Evolutionary conservation across 169 alveolate species (phyloP).

Genomic region (Theileria orientalis): DNA sequence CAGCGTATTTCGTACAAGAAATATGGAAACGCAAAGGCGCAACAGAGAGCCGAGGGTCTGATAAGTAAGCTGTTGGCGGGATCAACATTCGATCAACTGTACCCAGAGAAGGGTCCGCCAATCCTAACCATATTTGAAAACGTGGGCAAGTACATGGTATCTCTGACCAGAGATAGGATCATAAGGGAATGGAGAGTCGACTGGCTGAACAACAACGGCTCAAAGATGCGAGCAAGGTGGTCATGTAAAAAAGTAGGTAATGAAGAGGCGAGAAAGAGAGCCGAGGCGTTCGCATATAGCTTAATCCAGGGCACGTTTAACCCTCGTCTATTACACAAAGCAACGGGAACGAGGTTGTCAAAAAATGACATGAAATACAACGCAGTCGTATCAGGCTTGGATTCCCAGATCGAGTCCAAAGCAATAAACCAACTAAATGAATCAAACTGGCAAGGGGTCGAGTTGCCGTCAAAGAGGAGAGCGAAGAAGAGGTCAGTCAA

Average conservation of each 20-base stretch:
- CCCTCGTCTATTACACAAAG: conserved; percentile 76
- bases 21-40: conserved; percentile 80
- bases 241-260: conserved; percentile 80
- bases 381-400: conserved; percentile 35
- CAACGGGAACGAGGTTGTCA: conserved; percentile 76
- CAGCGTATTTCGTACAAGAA: conserved; percentile 78
- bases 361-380: conserved; percentile 62
- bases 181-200: conserved; percentile 79
- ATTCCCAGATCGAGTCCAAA: not conserved
- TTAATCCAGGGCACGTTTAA: conserved; percentile 72
- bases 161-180: conserved; percentile 72
- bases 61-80: conserved; percentile 70
- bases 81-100: conserved; percentile 75
- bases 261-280: conserved; percentile 76
- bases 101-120: conserved; percentile 82
- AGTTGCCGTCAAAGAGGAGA: conserved; percentile 6
- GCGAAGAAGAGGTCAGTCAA: conserved; percentile 9
- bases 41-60: conserved; percentile 75
- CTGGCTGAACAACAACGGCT: conserved; percentile 66
- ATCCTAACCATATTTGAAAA: conserved; percentile 71
- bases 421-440: conserved; percentile 5
- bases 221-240: conserved; percentile 78
- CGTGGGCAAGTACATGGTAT: conserved; percentile 71
- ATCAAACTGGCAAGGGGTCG: conserved; percentile 13
- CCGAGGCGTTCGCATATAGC: conserved; percentile 77